A percentile compares a stretch with the other conserved stretches of the same genome.
Evolutionary conservation across 176 grass and related monocot species (phyloP).

Genomic region (Aegilops sharonensis): DNA sequence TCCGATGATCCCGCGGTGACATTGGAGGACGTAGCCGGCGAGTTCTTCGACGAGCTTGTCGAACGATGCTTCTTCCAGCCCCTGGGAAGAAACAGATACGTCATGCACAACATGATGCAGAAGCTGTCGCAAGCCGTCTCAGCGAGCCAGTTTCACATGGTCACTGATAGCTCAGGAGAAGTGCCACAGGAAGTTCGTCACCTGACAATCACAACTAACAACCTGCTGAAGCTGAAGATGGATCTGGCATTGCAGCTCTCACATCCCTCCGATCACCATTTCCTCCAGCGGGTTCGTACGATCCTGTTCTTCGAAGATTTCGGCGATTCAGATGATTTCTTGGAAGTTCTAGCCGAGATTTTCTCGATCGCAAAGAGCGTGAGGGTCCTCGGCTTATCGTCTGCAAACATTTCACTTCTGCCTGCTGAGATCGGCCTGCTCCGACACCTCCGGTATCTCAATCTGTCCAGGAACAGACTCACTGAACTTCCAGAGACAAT

Average conservation of each 20-base stretch:
- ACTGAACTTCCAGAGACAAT: conserved; percentile 33
- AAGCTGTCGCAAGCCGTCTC: conserved; percentile 12
- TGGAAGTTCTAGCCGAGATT: conserved; percentile 10
- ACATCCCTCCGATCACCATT: conserved; percentile 19
- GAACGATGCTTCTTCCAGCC: conserved; percentile 35
- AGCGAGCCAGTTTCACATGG: background rate
- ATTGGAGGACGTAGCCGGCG: conserved; percentile 9
- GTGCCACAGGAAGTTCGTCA: conserved; percentile 34
- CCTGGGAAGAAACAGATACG: background rate
- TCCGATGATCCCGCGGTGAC: background rate
- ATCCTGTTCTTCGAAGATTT: conserved; percentile 31
- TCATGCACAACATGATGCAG: conserved; percentile 4
- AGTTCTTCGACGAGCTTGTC: conserved; percentile 35
- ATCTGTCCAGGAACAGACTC: conserved; percentile 25
- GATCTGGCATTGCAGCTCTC: conserved; percentile 28
- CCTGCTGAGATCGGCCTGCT: conserved; percentile 31
- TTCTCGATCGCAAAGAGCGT: conserved; percentile 10
- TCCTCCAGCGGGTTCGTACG: conserved; percentile 31
- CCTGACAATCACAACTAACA: conserved; percentile 28
- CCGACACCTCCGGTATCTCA: conserved; percentile 11
- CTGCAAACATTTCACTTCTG: conserved; percentile 4
- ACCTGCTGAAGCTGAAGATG: conserved; percentile 34
- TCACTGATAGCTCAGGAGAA: conserved; percentile 31
- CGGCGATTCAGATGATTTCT: conserved; percentile 22
- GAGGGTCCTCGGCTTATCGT: conserved; percentile 33